Evolutionary conservation across 192 early-diverging fungal species (phyloP).

Genomic region (Allomyces macrogynus): DNA sequence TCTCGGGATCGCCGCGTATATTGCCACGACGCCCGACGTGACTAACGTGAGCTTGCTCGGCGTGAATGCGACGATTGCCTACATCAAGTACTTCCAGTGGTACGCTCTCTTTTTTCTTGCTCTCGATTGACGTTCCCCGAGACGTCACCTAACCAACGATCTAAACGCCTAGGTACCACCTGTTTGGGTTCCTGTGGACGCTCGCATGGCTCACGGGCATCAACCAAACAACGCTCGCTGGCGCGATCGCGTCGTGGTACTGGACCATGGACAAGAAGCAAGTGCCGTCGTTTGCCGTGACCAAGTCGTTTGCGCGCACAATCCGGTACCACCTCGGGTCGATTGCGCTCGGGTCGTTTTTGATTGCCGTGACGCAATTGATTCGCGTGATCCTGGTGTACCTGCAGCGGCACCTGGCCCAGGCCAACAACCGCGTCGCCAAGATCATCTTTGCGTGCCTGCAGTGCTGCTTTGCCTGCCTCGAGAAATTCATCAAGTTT

Average conservation of each 20-base stretch:
- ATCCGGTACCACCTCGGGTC: conserved; percentile 29
- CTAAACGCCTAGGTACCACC: conserved; percentile 15
- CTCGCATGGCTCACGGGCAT: conserved; percentile 24
- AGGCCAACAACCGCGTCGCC: conserved; percentile 9
- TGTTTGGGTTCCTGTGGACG: conserved; percentile 34
- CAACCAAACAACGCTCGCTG: conserved; percentile 22
- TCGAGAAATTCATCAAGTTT: conserved; percentile 24
- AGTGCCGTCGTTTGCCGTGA: conserved; percentile 8
- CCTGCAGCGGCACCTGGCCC: conserved; percentile 11
- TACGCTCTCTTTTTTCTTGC: not conserved
- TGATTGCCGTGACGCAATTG: conserved; percentile 28
- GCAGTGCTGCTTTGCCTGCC: conserved; percentile 19
- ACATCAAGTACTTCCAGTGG: conserved; percentile 8
- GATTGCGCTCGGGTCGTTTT: conserved; percentile 25
- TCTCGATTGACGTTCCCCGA: too few species aligned
- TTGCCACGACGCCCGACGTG: conserved; percentile 11
- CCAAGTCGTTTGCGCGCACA: conserved; percentile 14
- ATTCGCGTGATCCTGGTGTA: conserved; percentile 20
- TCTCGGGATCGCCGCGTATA: conserved; percentile 2
- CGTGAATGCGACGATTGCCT: conserved; percentile 5
- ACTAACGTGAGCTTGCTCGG: not conserved
- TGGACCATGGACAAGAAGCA: conserved; percentile 27
- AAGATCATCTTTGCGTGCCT: conserved; percentile 17
- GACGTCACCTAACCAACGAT: too few species aligned
- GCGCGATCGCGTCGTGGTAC: conserved; percentile 28